Conservation (phyloP, 2,329 filamentous ascomycete species). For the Aspergillus fumigatus region DNA sequence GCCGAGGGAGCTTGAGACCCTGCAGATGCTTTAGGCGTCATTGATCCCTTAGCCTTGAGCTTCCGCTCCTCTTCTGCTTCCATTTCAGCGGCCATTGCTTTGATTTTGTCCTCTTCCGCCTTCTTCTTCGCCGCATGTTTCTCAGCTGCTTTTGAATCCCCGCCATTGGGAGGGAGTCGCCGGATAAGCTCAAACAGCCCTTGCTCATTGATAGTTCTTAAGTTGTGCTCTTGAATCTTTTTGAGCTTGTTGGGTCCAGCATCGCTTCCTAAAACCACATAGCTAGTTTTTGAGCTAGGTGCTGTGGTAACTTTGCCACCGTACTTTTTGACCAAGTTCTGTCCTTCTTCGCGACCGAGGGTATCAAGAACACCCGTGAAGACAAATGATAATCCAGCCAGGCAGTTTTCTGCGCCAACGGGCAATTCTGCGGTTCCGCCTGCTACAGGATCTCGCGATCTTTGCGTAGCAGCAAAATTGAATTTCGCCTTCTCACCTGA, state of each 20-base stretch:
- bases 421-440: constrained; percentile 68
- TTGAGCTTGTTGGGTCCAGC: constrained; percentile 89
- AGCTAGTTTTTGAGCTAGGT: constrained; percentile 90
- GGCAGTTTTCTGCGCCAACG: constrained; percentile 78
- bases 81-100: constrained; percentile 76
- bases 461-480: constrained; percentile 65
- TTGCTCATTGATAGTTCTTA: constrained; percentile 93
- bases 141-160: constrained; percentile 80
- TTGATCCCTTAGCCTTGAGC: constrained; percentile 11
- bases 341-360: constrained; percentile 78
- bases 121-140: constrained; percentile 80
- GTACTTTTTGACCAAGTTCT: constrained; percentile 83
- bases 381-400: constrained; percentile 85
- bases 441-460: constrained; percentile 58
- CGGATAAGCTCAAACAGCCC: constrained; percentile 84
- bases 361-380: constrained; percentile 85
- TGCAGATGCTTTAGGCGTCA: constrained; percentile 42
- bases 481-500: constrained; percentile 68
- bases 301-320: constrained; percentile 83
- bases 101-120: constrained; percentile 77
- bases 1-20: constrained; percentile 44
- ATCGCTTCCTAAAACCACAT: constrained; percentile 84
- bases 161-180: constrained; percentile 76
- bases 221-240: constrained; percentile 72
- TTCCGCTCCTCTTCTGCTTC: constrained; percentile 67